phyloP scores from a whole-genome alignment of 2,329 filamentous ascomycete genomes.

The Chlorencoelia australis region DNA sequence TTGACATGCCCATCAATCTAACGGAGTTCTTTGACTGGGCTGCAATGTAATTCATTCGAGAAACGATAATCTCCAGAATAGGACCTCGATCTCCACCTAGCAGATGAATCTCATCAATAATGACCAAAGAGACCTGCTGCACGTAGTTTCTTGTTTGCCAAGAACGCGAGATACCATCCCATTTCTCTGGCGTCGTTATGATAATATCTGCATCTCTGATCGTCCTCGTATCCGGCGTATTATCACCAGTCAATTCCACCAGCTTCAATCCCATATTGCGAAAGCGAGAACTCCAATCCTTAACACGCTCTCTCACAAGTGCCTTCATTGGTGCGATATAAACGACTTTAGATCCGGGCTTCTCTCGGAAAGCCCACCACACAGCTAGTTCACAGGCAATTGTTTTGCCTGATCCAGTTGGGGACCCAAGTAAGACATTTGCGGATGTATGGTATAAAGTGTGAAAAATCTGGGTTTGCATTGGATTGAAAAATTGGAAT shows the following conservation, averaged over 20 bases:
- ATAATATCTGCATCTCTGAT: conserved; percentile 96
- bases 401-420: conserved; percentile 95
- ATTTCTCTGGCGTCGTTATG: conserved; percentile 98
- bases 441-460: conserved; percentile 85
- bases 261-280: conserved; percentile 77
- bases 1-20: conserved; percentile 95
- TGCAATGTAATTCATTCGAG: conserved; percentile 96
- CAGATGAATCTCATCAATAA: conserved; percentile 97
- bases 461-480: conserved; percentile 99
- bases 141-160: conserved; percentile 98
- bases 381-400: conserved; percentile 92
- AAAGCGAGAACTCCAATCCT: conserved; percentile 83
- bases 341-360: conserved; percentile 91
- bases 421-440: conserved; percentile 90
- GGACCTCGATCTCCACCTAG: conserved; percentile 94
- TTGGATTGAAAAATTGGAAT: conserved; percentile 96
- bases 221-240: conserved; percentile 91
- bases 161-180: conserved; percentile 97
- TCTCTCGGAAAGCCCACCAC: conserved; percentile 98
- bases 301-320: conserved; percentile 87
- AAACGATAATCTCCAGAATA: conserved; percentile 94
- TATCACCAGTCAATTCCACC: conserved; percentile 94
- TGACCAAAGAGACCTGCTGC: conserved; percentile 85
- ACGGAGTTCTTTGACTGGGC: conserved; percentile 85
- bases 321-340: conserved; percentile 99